Percentiles rank a stretch among this genome's conserved stretches.
Conservation (phyloP, 2,329 filamentous ascomycete species). For the Cladosporium oxysporum region DNA sequence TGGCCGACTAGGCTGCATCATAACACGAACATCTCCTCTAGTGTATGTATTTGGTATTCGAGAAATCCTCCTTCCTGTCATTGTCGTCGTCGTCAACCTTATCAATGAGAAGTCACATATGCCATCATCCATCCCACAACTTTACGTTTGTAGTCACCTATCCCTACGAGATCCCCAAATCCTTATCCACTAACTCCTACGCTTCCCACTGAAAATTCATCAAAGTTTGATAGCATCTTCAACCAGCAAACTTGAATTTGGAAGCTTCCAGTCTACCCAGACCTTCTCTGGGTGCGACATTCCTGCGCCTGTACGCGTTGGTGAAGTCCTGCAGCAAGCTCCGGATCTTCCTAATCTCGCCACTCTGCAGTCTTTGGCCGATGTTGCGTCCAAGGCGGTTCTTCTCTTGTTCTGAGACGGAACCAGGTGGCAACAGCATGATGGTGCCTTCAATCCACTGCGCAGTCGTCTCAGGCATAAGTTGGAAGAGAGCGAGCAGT, state of each 20-base stretch:
- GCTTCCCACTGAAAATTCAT: slow-evolving; percentile 1
- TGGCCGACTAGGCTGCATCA: not conserved
- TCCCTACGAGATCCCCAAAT: not conserved
- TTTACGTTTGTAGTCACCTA: not conserved
- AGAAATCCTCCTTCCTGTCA: not conserved
- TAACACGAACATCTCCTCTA: slow-evolving; percentile 3
- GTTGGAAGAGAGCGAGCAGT: slow-evolving; percentile 83
- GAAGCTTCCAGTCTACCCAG: slow-evolving; percentile 83
- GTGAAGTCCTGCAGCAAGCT: slow-evolving; percentile 93
- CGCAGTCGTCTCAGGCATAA: slow-evolving; percentile 77
- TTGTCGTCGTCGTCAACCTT: not conserved
- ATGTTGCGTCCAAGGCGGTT: slow-evolving; percentile 80
- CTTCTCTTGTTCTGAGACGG: slow-evolving; percentile 76
- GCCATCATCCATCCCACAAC: not conserved
- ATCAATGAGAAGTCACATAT: slow-evolving; percentile 1
- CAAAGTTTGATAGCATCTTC: not conserved
- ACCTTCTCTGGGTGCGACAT: slow-evolving; percentile 92
- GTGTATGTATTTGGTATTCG: not conserved
- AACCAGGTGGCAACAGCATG: slow-evolving; percentile 78
- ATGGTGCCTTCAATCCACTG: slow-evolving; percentile 83
- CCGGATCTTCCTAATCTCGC: slow-evolving; percentile 76
- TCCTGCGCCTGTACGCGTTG: slow-evolving; percentile 86
- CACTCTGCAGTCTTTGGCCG: slow-evolving; percentile 67
- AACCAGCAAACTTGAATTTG: slow-evolving; percentile 71
- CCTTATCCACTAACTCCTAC: slow-evolving; percentile 4